A percentile compares a stretch with the other conserved stretches of the same genome.
Evolutionary conservation across 2,329 filamentous ascomycete genomes (phyloP).

Genomic region (Pseudogymnoascus sp.): DNA sequence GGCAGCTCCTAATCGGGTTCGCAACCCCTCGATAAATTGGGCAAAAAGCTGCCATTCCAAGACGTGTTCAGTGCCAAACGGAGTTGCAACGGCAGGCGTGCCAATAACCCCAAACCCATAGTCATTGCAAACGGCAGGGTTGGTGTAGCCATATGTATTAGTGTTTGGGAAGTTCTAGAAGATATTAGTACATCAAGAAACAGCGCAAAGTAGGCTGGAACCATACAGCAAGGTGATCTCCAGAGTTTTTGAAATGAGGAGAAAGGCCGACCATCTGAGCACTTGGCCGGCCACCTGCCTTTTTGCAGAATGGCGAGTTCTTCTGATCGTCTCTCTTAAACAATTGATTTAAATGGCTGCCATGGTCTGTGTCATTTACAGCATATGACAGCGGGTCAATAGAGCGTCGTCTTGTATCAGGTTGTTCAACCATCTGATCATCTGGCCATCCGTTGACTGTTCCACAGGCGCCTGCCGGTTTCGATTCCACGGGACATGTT

Average conservation of each 20-base stretch:
- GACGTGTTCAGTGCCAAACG: neutral
- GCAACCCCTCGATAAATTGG: neutral
- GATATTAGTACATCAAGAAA: neutral
- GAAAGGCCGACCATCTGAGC: neutral
- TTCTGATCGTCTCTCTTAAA: neutral
- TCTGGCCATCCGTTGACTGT: neutral
- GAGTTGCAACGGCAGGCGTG: neutral
- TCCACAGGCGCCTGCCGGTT: neutral
- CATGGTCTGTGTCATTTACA: neutral
- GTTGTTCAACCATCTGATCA: neutral
- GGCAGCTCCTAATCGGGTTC: neutral
- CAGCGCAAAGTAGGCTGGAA: neutral
- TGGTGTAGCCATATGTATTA: neutral
- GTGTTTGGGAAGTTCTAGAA: neutral
- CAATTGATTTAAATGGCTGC: neutral
- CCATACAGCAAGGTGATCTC: neutral
- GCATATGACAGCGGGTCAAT: neutral
- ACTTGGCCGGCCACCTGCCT: neutral
- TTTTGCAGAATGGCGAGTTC: neutral
- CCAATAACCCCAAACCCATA: neutral
- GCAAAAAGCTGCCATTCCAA: neutral
- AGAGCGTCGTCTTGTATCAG: neutral
- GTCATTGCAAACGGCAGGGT: neutral
- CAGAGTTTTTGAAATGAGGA: neutral
- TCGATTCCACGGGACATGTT: neutral